A percentile compares a stretch with the other conserved stretches of the same genome.
Evolutionary conservation across 2,329 filamentous ascomycete genomes (phyloP).

Genomic region (Aspergillus candidus): DNA sequence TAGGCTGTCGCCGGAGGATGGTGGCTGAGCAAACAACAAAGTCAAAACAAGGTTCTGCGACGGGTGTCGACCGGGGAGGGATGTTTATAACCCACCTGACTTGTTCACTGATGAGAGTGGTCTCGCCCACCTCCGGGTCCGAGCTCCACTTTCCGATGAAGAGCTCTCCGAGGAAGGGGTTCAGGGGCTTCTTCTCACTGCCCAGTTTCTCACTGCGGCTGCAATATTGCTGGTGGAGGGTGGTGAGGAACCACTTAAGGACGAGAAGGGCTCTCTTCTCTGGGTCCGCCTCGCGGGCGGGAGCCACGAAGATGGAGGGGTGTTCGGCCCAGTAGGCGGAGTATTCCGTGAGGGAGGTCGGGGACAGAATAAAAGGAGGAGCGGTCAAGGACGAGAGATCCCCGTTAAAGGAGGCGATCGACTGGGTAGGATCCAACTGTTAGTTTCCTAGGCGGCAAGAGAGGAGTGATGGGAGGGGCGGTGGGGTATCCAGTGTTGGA

Average conservation of each 20-base stretch:
- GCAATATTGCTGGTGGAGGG: slow-evolving; percentile 78
- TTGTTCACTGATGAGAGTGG: slow-evolving; percentile 86
- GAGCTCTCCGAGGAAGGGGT: slow-evolving; percentile 91
- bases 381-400: slow-evolving; percentile 75
- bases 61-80: background rate
- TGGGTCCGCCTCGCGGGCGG: slow-evolving; percentile 70
- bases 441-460: too few species aligned
- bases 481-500: too few species aligned
- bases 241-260: slow-evolving; percentile 94
- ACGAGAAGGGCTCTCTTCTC: slow-evolving; percentile 79
- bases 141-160: slow-evolving; percentile 91
- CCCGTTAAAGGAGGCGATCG: slow-evolving; percentile 74
- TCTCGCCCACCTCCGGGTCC: slow-evolving; percentile 61
- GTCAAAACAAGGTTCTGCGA: slow-evolving; percentile 7
- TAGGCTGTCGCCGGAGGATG: slow-evolving; percentile 95
- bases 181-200: slow-evolving; percentile 95
- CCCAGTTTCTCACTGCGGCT: slow-evolving; percentile 71
- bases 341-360: slow-evolving; percentile 72
- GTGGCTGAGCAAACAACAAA: slow-evolving; percentile 48
- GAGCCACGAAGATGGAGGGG: slow-evolving; percentile 71
- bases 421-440: slow-evolving; percentile 32
- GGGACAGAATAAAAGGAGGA: slow-evolving; percentile 74
- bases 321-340: slow-evolving; percentile 79
- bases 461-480: too few species aligned
- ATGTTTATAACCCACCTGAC: slow-evolving; percentile 52